phyloP scores from a whole-genome alignment of 2,329 filamentous ascomycete genomes.

The Fusarium luffae region DNA sequence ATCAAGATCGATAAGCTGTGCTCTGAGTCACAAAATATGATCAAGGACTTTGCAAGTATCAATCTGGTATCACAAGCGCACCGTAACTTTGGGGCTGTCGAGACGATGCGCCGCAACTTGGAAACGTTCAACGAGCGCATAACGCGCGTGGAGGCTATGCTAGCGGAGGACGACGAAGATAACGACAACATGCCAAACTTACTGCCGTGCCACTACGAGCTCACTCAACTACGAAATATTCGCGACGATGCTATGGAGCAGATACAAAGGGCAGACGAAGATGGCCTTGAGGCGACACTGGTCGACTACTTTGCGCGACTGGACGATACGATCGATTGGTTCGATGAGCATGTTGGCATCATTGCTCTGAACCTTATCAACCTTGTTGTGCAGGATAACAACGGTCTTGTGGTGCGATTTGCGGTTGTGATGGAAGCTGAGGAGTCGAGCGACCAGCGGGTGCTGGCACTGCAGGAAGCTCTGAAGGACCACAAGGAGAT shows the following conservation, averaged over 20 bases:
- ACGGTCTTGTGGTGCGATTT: slow-evolving; percentile 88
- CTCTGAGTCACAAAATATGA: slow-evolving; percentile 97
- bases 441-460: slow-evolving; percentile 94
- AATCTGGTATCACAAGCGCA: slow-evolving; percentile 94
- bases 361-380: slow-evolving; percentile 91
- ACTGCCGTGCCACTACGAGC: slow-evolving; percentile 87
- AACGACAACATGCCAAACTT: slow-evolving; percentile 92
- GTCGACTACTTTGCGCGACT: slow-evolving; percentile 89
- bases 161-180: slow-evolving; percentile 86
- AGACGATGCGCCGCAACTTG: slow-evolving; percentile 91
- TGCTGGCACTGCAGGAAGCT: slow-evolving; percentile 90
- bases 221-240: slow-evolving; percentile 92
- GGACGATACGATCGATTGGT: slow-evolving; percentile 90
- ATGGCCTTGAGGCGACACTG: slow-evolving; percentile 81
- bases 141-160: slow-evolving; percentile 77
- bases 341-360: slow-evolving; percentile 92
- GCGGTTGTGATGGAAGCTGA: slow-evolving; percentile 94
- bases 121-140: slow-evolving; percentile 87
- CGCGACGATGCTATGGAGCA: slow-evolving; percentile 97
- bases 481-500: slow-evolving; percentile 96
- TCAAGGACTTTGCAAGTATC: slow-evolving; percentile 94
- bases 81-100: slow-evolving; percentile 92
- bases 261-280: slow-evolving; percentile 81
- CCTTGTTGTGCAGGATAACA: slow-evolving; percentile 86
- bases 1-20: slow-evolving; percentile 98